Percentiles rank a stretch among this genome's conserved stretches.
phyloP scores from a whole-genome alignment of 306 rosid species.

The Senna tora region DNA sequence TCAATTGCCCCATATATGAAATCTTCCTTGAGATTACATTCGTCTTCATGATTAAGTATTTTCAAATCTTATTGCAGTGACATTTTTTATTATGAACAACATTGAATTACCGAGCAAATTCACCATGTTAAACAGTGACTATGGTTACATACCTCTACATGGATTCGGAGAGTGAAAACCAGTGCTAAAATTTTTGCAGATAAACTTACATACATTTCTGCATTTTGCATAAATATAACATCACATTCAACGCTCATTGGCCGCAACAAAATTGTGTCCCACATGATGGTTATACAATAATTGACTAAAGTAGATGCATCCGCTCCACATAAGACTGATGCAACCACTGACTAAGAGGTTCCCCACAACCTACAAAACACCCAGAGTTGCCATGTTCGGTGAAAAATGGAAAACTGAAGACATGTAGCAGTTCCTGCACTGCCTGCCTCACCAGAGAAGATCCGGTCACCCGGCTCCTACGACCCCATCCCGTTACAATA shows the following conservation, averaged over 20 bases:
- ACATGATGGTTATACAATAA: not conserved
- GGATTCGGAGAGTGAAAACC: not conserved
- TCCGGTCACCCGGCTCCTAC: slow-evolving; percentile 87
- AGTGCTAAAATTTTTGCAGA: not conserved
- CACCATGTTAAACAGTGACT: too few relatives aligned
- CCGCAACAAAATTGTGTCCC: slow-evolving; percentile 52
- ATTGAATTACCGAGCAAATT: too few relatives aligned
- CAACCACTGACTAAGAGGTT: slow-evolving; percentile 82
- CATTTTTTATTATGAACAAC: too few relatives aligned
- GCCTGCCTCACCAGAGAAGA: slow-evolving; percentile 83
- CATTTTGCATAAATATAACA: not conserved
- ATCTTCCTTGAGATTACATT: too few relatives aligned
- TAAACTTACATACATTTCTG: not conserved
- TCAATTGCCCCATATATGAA: too few relatives aligned
- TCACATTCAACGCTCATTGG: slow-evolving; percentile 28
- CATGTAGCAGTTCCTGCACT: slow-evolving; percentile 67
- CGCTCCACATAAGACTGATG: slow-evolving; percentile 79
- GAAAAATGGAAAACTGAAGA: slow-evolving; percentile 83
- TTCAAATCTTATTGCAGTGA: too few relatives aligned
- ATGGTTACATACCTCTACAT: too few relatives aligned
- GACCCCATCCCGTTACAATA: slow-evolving; percentile 95
- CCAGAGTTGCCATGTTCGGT: slow-evolving; percentile 88
- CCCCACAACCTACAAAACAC: slow-evolving; percentile 89
- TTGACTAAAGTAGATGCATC: slow-evolving; percentile 76
- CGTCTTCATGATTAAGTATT: too few relatives aligned